Base-by-base conservation (phyloP, 139 green algal genomes). In the Choricystis sp. region DNA sequence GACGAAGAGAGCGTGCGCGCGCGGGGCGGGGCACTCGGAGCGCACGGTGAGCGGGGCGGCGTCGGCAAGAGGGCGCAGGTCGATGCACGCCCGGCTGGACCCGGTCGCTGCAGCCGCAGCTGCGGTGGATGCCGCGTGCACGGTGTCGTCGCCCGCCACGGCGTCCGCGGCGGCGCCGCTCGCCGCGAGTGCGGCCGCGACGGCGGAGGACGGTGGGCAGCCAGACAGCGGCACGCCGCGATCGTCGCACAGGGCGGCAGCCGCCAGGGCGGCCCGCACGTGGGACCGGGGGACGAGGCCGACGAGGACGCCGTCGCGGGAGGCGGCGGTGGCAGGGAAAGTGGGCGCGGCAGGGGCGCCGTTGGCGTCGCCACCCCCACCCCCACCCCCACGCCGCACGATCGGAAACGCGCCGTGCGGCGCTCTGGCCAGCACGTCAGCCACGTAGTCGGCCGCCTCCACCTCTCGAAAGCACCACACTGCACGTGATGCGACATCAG, bases 331-430 rank as follows among this genome's bases (percentile, higher is more conserved):
- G 40, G 40, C 40, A 16, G 9, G 28, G 24, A 30, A 55, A 58
- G 57, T 57, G 4, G 57, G 14, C 25, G 62, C 57, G 26, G 23
- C 55, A 61, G 52, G n/a, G 20, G 9, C 40, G 40, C 40, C 40
- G 40, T 52, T 16, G 40, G 9, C 40, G 40, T 52, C 40, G 40
- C 40, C 2, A 30, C 63, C 30, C 59, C 62, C 24, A 1, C 59
- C 61, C 27, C 31, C 67, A 31, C 24, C 26, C n/a, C n/a, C n/a
- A n/a, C n/a, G 56, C 31, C 66, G 67, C 4, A 86, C 73, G 24
- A 97, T 81, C 0, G 88, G 87, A 73, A 95, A 97, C 49, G 86
- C 90, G 74, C 94, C 95, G 79, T 94, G 86, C 0, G 66, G 79
- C 23, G 74, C 86, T 66, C 27, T 55, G 9, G 69, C 61, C 64